phyloP scores from a whole-genome alignment of 2,329 filamentous ascomycete species.

The Talaromyces sp. region DNA sequence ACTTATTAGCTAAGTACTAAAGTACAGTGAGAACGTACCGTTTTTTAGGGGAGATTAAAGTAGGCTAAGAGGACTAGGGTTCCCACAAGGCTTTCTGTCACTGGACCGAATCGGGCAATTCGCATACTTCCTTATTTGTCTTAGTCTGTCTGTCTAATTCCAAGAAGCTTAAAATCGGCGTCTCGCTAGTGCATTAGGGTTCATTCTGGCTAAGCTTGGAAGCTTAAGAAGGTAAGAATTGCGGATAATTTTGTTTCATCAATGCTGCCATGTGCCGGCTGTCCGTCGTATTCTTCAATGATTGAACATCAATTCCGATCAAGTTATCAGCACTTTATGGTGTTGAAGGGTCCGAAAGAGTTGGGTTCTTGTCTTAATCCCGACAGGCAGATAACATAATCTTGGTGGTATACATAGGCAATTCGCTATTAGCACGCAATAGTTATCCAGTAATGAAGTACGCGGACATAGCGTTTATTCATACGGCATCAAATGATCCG shows the following conservation, averaged over 20 bases:
- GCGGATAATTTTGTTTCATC: background rate
- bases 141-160: background rate
- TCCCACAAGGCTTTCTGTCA: background rate
- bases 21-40: background rate
- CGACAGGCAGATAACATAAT: too few species aligned
- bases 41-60: background rate
- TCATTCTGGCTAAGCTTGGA: background rate
- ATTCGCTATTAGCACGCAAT: background rate
- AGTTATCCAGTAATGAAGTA: background rate
- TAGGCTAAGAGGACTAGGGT: background rate
- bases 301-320: background rate
- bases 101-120: background rate
- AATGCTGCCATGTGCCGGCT: background rate
- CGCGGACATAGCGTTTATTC: background rate
- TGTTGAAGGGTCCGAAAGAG: background rate
- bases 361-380: too few species aligned
- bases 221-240: background rate
- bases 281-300: background rate
- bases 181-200: background rate
- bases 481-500: background rate
- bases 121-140: background rate
- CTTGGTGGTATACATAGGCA: too few species aligned
- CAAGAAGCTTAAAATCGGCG: background rate
- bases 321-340: background rate
- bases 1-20: too few species aligned